phyloP scores from a whole-genome alignment of 352 stramenopile genomes.

The Phytophthora lateralis region DNA sequence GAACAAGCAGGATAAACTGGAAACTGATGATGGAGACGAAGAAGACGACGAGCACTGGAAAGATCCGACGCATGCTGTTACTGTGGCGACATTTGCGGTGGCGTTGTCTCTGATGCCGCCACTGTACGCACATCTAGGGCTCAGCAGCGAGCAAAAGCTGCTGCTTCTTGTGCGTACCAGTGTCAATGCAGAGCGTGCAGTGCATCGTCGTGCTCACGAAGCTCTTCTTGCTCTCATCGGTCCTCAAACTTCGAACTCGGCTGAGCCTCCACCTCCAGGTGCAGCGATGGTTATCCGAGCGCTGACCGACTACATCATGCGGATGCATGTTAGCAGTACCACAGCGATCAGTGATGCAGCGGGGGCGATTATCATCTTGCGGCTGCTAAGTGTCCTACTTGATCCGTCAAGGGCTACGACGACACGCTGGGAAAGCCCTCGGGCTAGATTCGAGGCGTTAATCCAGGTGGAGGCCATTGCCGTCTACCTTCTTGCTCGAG shows the following conservation, averaged over 20 bases:
- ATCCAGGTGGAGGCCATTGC: slow-evolving; percentile 65
- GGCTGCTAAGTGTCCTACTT: slow-evolving; percentile 48
- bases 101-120: slow-evolving; percentile 48
- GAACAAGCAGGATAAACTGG: slow-evolving; percentile 8
- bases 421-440: slow-evolving; percentile 43
- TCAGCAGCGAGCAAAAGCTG: slow-evolving; percentile 72
- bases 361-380: slow-evolving; percentile 32
- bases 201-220: slow-evolving; percentile 48
- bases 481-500: slow-evolving; percentile 59
- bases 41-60: slow-evolving; percentile 34
- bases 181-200: slow-evolving; percentile 47
- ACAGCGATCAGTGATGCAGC: slow-evolving; percentile 20
- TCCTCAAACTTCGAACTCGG: slow-evolving; percentile 7
- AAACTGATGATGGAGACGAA: slow-evolving; percentile 6
- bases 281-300: slow-evolving; percentile 50
- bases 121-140: slow-evolving; percentile 50
- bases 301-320: slow-evolving; percentile 68
- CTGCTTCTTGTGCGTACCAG: slow-evolving; percentile 55
- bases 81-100: slow-evolving; percentile 56
- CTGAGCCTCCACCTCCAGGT: slow-evolving; percentile 18
- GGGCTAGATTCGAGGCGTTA: slow-evolving; percentile 50
- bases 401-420: slow-evolving; percentile 14
- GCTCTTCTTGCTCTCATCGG: slow-evolving; percentile 44
- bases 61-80: slow-evolving; percentile 54
- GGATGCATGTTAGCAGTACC: slow-evolving; percentile 42